phyloP scores from a whole-genome alignment of 148 eudicot genomes.

The Hydrangea macrophylla region DNA sequence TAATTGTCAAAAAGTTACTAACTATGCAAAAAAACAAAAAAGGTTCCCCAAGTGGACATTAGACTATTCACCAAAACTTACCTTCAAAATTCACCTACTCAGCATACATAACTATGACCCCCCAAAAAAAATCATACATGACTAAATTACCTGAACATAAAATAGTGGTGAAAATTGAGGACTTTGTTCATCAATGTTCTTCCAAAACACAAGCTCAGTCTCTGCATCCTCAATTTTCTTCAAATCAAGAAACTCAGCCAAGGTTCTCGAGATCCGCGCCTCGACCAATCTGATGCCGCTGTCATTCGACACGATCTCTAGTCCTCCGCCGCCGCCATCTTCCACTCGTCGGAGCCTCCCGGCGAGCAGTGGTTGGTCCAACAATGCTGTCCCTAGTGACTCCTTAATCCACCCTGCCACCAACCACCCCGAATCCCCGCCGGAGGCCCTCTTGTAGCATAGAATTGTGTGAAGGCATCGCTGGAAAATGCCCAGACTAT shows the following conservation, averaged over 20 bases:
- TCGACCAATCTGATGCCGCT: slow-evolving; percentile 45
- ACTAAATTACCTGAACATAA: slow-evolving; percentile 49
- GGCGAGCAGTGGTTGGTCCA: slow-evolving; percentile 35
- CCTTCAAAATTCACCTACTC: no score
- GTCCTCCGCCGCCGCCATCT: background rate
- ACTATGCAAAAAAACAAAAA: no score
- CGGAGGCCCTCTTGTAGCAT: slow-evolving; percentile 24
- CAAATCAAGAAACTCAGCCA: slow-evolving; percentile 37
- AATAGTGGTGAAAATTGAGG: slow-evolving; percentile 42
- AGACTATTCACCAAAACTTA: no score
- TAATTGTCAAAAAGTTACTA: no score
- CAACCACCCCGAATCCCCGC: slow-evolving; percentile 34
- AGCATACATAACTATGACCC: no score
- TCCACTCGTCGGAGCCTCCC: slow-evolving; percentile 36
- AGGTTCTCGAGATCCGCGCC: slow-evolving; percentile 14
- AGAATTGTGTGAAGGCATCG: slow-evolving; percentile 26
- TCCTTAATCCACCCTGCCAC: slow-evolving; percentile 41
- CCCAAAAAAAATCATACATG: no score
- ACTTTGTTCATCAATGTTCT: slow-evolving; percentile 32
- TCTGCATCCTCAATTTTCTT: slow-evolving; percentile 28
- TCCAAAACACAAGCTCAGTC: slow-evolving; percentile 47
- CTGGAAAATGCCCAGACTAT: slow-evolving; percentile 2
- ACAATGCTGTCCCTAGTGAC: slow-evolving; percentile 36
- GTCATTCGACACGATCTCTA: slow-evolving; percentile 45
- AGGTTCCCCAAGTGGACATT: no score